Evolutionary conservation across 2,329 filamentous ascomycete species (phyloP).

Genomic region (Coniochaeta sp.): DNA sequence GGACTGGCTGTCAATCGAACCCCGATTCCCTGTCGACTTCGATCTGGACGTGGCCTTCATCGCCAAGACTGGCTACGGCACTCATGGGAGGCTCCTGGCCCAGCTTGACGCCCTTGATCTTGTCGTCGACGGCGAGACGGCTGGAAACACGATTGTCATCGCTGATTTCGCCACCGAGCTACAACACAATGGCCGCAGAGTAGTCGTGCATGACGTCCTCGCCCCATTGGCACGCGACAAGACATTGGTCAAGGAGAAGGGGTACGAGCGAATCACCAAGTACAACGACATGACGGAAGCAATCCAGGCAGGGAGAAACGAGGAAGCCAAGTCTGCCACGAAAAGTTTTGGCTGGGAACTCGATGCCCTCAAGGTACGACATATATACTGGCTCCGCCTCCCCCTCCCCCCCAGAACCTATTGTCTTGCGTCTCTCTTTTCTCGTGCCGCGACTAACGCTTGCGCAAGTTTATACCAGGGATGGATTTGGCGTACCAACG

Average conservation of each 20-base stretch:
- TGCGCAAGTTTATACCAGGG: slow-evolving; percentile 41
- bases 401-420: not conserved
- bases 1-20: slow-evolving; percentile 31
- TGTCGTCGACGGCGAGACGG: slow-evolving; percentile 25
- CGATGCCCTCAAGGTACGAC: slow-evolving; percentile 37
- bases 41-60: slow-evolving; percentile 40
- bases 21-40: slow-evolving; percentile 32
- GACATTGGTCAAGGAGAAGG: slow-evolving; percentile 24
- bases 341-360: slow-evolving; percentile 37
- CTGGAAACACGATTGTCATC: slow-evolving; percentile 35
- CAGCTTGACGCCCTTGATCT: slow-evolving; percentile 38
- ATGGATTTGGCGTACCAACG: slow-evolving; percentile 41
- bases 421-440: not conserved
- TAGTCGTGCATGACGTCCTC: slow-evolving; percentile 33
- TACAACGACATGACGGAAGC: slow-evolving; percentile 30
- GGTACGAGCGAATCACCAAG: slow-evolving; percentile 28
- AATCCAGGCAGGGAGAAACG: slow-evolving; percentile 28
- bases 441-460: not conserved
- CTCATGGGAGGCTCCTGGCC: slow-evolving; percentile 36
- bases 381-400: no score
- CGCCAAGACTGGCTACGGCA: slow-evolving; percentile 49
- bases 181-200: slow-evolving; percentile 14
- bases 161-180: slow-evolving; percentile 37
- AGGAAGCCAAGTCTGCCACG: slow-evolving; percentile 28
- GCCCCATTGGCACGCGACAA: slow-evolving; percentile 18